phyloP scores from a whole-genome alignment of 2,329 filamentous ascomycete genomes.

The Curvularia sp. region DNA sequence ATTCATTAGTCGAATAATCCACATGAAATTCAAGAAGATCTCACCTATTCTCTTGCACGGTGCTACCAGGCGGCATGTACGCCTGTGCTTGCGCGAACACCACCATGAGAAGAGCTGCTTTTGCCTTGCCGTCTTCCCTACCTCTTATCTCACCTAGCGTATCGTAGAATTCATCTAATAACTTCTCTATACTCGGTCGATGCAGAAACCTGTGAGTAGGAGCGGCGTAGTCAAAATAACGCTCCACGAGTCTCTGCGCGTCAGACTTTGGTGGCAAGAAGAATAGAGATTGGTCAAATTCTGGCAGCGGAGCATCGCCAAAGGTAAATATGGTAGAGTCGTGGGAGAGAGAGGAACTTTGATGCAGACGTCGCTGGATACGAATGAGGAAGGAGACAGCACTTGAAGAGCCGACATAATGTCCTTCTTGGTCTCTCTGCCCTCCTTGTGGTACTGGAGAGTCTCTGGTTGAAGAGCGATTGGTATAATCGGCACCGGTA shows the following conservation, averaged over 20 bases:
- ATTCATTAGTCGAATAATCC: conserved; percentile 1
- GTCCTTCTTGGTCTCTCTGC: conserved; percentile 56
- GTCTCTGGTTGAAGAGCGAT: conserved; percentile 44
- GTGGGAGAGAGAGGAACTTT: conserved; percentile 47
- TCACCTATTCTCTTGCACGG: conserved; percentile 37
- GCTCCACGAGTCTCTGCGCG: conserved; percentile 55
- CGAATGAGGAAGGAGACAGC: conserved; percentile 59
- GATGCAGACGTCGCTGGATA: conserved; percentile 58
- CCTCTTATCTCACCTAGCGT: conserved; percentile 52
- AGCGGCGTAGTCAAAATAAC: conserved; percentile 67
- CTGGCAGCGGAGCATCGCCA: conserved; percentile 58
- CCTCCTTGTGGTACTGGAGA: conserved; percentile 55
- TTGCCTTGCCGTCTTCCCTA: conserved; percentile 51
- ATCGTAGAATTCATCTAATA: conserved; percentile 57
- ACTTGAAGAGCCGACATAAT: conserved; percentile 58
- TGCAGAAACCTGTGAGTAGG: conserved; percentile 67
- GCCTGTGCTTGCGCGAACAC: conserved; percentile 61
- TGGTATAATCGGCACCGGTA: conserved; percentile 24
- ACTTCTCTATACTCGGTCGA: conserved; percentile 57
- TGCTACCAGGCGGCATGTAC: conserved; percentile 48
- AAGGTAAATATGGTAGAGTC: conserved; percentile 59
- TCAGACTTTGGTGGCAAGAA: conserved; percentile 53
- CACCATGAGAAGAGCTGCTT: conserved; percentile 59
- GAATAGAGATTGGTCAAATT: conserved; percentile 55
- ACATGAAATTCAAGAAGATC: neutral